These are phyloP conservation scores for Xylaria longipes DNA, from an alignment of 495 filamentous ascomycete genomes.

Conservation along the genomic window DNA sequence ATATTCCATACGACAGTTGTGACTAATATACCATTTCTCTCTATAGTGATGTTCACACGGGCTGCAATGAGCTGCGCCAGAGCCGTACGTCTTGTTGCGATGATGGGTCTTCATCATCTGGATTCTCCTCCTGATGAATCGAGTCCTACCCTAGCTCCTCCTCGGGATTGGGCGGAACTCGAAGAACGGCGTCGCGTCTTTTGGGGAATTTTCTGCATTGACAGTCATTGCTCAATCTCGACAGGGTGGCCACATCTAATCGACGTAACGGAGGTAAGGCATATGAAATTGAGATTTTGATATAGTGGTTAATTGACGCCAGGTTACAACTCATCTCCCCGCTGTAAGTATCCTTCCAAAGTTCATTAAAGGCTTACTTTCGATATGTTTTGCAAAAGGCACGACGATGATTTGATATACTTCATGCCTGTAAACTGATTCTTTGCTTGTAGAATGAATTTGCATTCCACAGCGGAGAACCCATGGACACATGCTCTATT, in stretches of 20 bases:
- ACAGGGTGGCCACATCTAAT: slow-evolving; percentile 57
- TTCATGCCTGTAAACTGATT: slow-evolving; percentile 25
- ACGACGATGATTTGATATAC: neutral
- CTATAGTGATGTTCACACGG: slow-evolving; percentile 47
- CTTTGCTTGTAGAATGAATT: slow-evolving; percentile 40
- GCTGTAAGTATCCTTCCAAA: slow-evolving; percentile 32
- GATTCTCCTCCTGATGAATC: slow-evolving; percentile 47
- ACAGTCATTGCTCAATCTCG: slow-evolving; percentile 54
- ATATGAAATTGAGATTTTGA: neutral
- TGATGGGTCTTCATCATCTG: slow-evolving; percentile 58
- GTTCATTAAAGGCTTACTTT: neutral
- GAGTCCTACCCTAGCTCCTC: slow-evolving; percentile 43
- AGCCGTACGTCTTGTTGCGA: slow-evolving; percentile 47
- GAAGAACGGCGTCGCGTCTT: slow-evolving; percentile 61
- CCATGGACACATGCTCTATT: slow-evolving; percentile 44
- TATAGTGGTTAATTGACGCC: slow-evolving; percentile 12
- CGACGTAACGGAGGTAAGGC: slow-evolving; percentile 46
- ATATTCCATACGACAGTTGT: neutral
- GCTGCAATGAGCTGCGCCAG: slow-evolving; percentile 52
- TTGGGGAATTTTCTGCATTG: slow-evolving; percentile 59
- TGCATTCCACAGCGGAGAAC: slow-evolving; percentile 44
- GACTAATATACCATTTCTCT: neutral
- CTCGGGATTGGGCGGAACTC: slow-evolving; percentile 53
- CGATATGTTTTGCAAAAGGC: neutral
- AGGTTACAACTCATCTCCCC: slow-evolving; percentile 56